Percentiles rank a stretch among this genome's conserved stretches.
Evolutionary conservation across 768 basidiomycete genomes (phyloP).

Genomic region (Mycena polygramma): DNA sequence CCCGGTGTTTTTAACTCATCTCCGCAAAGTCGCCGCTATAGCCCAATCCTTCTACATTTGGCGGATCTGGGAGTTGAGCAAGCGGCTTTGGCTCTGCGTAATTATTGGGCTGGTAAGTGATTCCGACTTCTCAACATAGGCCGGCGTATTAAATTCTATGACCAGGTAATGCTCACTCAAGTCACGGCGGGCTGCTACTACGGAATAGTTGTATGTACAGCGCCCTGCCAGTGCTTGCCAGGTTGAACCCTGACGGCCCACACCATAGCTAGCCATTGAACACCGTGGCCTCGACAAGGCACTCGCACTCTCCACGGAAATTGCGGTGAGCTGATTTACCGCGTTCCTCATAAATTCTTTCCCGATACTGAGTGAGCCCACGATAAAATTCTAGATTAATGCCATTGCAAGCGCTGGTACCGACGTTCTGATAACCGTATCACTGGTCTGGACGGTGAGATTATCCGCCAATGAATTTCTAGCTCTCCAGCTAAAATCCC

Average conservation of each 20-base stretch:
- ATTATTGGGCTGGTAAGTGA: conserved; percentile 26
- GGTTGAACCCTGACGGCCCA: too few relatives aligned
- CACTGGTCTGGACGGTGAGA: conserved; percentile 37
- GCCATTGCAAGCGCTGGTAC: conserved; percentile 23
- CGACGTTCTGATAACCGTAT: conserved; percentile 44
- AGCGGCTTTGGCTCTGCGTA: conserved; percentile 27
- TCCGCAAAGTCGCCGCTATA: conserved; percentile 32
- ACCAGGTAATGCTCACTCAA: conserved; percentile 26
- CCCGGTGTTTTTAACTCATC: neutral
- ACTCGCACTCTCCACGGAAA: conserved; percentile 17
- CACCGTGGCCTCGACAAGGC: neutral
- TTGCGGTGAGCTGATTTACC: conserved; percentile 17
- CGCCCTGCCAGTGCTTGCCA: too few relatives aligned
- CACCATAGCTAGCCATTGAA: neutral
- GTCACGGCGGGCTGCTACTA: conserved; percentile 22
- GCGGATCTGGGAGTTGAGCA: conserved; percentile 36
- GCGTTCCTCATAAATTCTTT: too few relatives aligned
- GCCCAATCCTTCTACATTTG: conserved; percentile 38
- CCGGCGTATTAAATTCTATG: neutral
- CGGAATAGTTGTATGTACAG: conserved; percentile 9
- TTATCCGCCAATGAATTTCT: neutral
- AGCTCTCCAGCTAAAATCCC: neutral
- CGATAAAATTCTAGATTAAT: too few relatives aligned
- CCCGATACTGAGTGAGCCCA: too few relatives aligned
- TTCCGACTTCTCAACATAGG: neutral